Conservation (phyloP, 208 protist species). For the Acanthamoeba sp. region DNA sequence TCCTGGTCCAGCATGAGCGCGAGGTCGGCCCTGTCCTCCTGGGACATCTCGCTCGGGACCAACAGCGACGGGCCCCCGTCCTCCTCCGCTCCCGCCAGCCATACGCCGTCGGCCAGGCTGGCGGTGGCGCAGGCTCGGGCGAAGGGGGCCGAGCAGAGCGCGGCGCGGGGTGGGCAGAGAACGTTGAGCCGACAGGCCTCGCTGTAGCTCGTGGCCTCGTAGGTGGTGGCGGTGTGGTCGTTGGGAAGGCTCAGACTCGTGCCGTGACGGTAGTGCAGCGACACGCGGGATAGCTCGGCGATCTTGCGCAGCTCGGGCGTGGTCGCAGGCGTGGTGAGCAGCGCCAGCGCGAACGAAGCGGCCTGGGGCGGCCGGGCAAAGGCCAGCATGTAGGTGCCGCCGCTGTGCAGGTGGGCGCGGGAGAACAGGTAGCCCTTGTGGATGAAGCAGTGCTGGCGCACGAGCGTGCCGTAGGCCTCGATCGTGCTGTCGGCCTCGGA, state of each 20-base stretch:
- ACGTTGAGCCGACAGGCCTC: neutral
- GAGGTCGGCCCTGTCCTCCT: too few species aligned
- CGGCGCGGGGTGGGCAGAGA: too few species aligned
- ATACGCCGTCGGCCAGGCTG: too few species aligned
- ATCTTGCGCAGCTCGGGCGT: neutral
- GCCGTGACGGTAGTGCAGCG: neutral
- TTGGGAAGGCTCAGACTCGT: neutral
- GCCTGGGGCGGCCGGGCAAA: neutral
- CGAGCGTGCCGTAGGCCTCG: neutral
- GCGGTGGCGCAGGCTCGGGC: too few species aligned
- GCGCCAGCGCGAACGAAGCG: neutral
- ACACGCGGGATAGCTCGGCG: neutral
- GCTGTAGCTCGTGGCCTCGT: neutral
- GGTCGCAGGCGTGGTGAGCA: neutral
- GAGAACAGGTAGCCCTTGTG: neutral
- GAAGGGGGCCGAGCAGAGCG: too few species aligned
- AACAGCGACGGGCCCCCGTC: too few species aligned
- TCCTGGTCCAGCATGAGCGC: neutral
- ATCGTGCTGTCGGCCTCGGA: neutral
- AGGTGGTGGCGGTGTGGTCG: neutral
- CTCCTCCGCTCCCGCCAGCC: too few species aligned
- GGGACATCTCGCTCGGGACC: too few species aligned
- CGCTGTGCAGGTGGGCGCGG: neutral
- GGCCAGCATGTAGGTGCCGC: constrained; percentile 15
- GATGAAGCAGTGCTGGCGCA: neutral